Conservation (phyloP, 352 stramenopile species). For the Peronospora tabacina region DNA sequence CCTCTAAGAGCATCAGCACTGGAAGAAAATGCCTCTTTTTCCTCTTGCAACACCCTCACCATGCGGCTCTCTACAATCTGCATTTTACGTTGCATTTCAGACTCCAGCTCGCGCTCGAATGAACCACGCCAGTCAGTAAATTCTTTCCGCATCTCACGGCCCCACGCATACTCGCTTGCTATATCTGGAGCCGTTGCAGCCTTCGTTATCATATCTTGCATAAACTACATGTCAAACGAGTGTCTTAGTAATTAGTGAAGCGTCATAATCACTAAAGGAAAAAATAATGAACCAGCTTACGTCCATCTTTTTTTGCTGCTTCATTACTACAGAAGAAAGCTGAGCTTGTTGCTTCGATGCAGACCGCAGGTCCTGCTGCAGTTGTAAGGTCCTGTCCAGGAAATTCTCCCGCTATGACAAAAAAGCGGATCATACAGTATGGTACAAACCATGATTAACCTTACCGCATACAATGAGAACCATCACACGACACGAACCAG, state of each 20-base stretch:
- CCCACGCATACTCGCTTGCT: constrained; percentile 5
- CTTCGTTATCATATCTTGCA: constrained; percentile 24
- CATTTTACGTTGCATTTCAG: constrained; percentile 43
- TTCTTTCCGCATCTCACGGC: constrained; percentile 24
- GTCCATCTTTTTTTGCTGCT: constrained; percentile 38
- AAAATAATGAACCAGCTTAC: constrained; percentile 17
- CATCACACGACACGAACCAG: constrained; percentile 33
- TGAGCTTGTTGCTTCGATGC: constrained; percentile 25
- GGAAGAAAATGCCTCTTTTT: constrained; percentile 48
- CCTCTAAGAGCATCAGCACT: constrained; percentile 43
- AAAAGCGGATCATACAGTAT: not conserved
- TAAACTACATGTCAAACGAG: constrained; percentile 7
- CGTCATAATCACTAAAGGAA: constrained; percentile 2
- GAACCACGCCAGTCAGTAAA: constrained; percentile 28
- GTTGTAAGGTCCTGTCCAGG: constrained; percentile 29
- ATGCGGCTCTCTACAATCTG: constrained; percentile 52
- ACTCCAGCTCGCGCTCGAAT: constrained; percentile 35
- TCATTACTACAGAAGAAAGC: constrained; percentile 27
- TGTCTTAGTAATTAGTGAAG: constrained; percentile 2
- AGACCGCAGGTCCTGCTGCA: constrained; percentile 28
- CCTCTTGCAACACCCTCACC: constrained; percentile 44
- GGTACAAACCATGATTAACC: not conserved
- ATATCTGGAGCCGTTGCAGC: constrained; percentile 4
- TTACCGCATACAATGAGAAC: not conserved
- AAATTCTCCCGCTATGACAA: constrained; percentile 44